These are phyloP conservation scores for Prunus mume DNA, from an alignment of 306 rosid species.

Conservation along the genomic window DNA sequence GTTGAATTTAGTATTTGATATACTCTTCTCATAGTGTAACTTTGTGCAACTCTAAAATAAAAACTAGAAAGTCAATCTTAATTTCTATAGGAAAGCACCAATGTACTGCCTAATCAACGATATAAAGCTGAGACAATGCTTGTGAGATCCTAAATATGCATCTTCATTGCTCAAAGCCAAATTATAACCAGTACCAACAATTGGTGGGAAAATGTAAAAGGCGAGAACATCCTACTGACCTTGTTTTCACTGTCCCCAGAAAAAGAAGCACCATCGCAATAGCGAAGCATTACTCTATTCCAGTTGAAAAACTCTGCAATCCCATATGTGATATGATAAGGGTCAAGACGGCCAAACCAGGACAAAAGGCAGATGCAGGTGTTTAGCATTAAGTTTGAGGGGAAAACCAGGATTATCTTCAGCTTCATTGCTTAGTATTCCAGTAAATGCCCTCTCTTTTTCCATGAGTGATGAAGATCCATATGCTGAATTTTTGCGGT, in stretches of 20 bases:
- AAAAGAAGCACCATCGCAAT: slow-evolving; percentile 89
- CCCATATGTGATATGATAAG: slow-evolving; percentile 8
- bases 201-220: neutral
- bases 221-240: slow-evolving; percentile 32
- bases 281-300: slow-evolving; percentile 77
- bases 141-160: neutral
- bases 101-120: too few species aligned
- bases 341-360: slow-evolving; percentile 6
- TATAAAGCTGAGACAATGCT: neutral
- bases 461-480: slow-evolving; percentile 75
- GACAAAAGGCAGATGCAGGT: neutral
- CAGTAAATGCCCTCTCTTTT: slow-evolving; percentile 55
- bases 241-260: slow-evolving; percentile 60
- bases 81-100: too few species aligned
- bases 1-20: slow-evolving; percentile 8
- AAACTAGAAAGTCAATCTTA: too few species aligned
- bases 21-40: neutral
- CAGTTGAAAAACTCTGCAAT: slow-evolving; percentile 76
- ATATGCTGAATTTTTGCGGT: slow-evolving; percentile 51
- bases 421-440: slow-evolving; percentile 60
- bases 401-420: slow-evolving; percentile 70
- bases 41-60: neutral
- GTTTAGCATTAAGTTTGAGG: neutral
- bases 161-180: neutral
- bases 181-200: neutral